A percentile compares a stretch with the other conserved stretches of the same genome.
These are phyloP conservation scores for Cicer pinnatifidum DNA, from an alignment of 306 rosid genomes.

Conservation along the genomic window DNA sequence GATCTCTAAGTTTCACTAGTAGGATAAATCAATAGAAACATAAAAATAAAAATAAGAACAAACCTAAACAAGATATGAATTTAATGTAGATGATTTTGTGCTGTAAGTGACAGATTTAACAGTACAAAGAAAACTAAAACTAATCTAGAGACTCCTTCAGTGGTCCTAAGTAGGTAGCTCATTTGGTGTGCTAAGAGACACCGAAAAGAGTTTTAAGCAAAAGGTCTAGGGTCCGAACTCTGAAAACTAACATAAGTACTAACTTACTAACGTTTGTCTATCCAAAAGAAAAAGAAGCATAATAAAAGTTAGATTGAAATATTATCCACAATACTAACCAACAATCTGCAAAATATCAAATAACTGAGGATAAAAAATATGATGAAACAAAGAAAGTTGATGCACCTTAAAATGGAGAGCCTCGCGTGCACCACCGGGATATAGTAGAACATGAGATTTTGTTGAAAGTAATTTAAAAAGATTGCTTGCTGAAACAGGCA, in stretches of 20 bases:
- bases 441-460: slow-evolving; percentile 82
- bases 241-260: no score
- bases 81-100: background rate
- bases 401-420: slow-evolving; percentile 88
- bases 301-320: background rate
- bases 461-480: slow-evolving; percentile 68
- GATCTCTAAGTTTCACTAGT: slow-evolving; percentile 25
- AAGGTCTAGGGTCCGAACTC: no score
- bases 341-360: slow-evolving; percentile 5
- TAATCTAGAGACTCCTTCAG: no score
- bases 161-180: no score
- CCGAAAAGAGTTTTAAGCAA: no score
- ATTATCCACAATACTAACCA: background rate
- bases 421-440: slow-evolving; percentile 97
- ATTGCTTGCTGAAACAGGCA: slow-evolving; percentile 77
- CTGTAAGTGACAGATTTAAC: no score
- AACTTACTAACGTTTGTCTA: no score
- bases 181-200: no score
- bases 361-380: slow-evolving; percentile 6
- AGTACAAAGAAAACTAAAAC: no score
- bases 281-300: background rate
- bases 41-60: background rate
- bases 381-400: slow-evolving; percentile 37
- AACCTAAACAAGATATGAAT: background rate
- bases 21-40: background rate